Conservation (phyloP, 306 rosid genomes). For the Inga leiocalycina region DNA sequence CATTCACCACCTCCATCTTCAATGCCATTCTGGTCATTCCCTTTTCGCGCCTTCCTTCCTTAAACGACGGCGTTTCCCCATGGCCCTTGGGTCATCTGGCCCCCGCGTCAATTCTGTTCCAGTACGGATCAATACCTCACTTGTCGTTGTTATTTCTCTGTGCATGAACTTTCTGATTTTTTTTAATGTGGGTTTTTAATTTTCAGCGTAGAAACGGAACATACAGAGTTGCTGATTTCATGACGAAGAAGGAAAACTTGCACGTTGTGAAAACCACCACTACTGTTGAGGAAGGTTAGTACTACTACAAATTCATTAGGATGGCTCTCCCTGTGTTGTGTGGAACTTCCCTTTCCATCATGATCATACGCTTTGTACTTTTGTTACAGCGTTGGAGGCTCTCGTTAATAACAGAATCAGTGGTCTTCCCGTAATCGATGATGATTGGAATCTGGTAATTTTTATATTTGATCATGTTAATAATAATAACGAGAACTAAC, state of each 20-base stretch:
- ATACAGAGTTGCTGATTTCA: conserved; percentile 81
- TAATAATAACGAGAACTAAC: neutral
- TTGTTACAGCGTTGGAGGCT: conserved; percentile 66
- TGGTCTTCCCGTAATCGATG: conserved; percentile 94
- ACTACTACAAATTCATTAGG: neutral
- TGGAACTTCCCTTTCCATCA: neutral
- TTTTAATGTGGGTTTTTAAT: neutral
- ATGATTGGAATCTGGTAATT: conserved; percentile 86
- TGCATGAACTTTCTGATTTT: neutral
- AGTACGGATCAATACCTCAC: conserved; percentile 44
- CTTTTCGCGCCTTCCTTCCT: conserved; percentile 7
- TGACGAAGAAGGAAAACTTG: conserved; percentile 71
- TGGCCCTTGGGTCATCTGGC: conserved; percentile 37
- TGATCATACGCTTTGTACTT: neutral
- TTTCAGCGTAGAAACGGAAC: conserved; percentile 60
- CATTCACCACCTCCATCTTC: conserved; percentile 7
- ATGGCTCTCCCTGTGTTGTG: neutral
- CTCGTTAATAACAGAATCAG: conserved; percentile 83
- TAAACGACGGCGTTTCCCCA: conserved; percentile 29
- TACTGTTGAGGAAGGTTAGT: conserved; percentile 78
- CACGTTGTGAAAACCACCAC: conserved; percentile 74
- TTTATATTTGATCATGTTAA: neutral
- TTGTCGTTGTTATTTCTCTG: conserved; percentile 7
- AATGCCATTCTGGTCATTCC: conserved; percentile 28
- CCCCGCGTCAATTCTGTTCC: conserved; percentile 51